Base-by-base conservation (phyloP, 768 basidiomycete genomes). In the Cystofilobasidium macerans region DNA sequence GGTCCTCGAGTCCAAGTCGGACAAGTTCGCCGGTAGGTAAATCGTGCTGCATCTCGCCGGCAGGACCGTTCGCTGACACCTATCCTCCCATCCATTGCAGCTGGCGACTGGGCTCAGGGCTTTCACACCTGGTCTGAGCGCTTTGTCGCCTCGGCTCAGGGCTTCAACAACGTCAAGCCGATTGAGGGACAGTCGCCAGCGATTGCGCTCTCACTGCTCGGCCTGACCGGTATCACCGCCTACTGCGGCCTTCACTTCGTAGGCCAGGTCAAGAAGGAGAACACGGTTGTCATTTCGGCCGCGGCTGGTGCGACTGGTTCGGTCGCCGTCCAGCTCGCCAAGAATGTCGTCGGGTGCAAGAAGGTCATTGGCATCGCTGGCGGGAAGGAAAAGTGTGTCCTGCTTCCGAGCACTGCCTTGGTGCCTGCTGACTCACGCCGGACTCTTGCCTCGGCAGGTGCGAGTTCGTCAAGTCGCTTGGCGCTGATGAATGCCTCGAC, bases 331-430 rank as follows among this genome's bases (percentile, higher is more conserved):
- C 51, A 54, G 51, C 61, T 58, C 88, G 89, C 91, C 0, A 87
- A 92, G 72, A 94, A 97, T 73, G 84, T 97, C 38, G 83, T 94
- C 22, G 87, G 87, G 67, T 97, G 93, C 73, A 81, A 97, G 18
- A 84, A 86, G 35, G 57, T 58, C 16, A 56, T 65, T 43, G 42
- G 42, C 54, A 30, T 60, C 42, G 62, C 62, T 22, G 62, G 62
- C 32, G 62, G 62, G 13, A n/a, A 30, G 18, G 48, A 51, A 7
- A 62, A 65, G 65, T 59, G n/a, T n/a, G n/a, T n/a, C n/a, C n/a
- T n/a, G n/a, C n/a, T n/a, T n/a, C n/a, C n/a, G n/a, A n/a, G n/a
- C n/a, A n/a, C n/a, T n/a, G n/a, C n/a, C n/a, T n/a, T n/a, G n/a
- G n/a, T n/a, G n/a, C n/a, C n/a, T n/a, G n/a, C n/a, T n/a, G n/a